These are phyloP conservation scores for Glonium stellatum DNA, from an alignment of 495 filamentous ascomycete genomes.

Conservation along the genomic window DNA sequence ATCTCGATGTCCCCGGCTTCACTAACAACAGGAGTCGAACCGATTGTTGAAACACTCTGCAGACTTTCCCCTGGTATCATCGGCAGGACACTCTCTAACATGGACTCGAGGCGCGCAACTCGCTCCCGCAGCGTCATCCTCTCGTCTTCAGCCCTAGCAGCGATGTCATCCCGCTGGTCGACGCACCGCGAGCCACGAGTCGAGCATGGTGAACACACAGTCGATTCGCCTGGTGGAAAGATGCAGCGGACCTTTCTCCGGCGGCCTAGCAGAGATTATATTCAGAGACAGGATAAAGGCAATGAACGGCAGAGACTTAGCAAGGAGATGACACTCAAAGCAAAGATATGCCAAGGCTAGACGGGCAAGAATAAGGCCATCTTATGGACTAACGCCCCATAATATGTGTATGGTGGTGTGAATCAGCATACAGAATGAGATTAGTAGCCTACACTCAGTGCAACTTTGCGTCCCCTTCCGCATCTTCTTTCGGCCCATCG, in stretches of 20 bases:
- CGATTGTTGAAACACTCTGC: background rate
- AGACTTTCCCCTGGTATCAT: background rate
- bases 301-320: no score
- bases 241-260: background rate
- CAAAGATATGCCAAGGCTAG: background rate
- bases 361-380: background rate
- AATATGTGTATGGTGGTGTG: no score
- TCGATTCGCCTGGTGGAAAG: background rate
- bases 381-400: no score
- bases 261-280: background rate
- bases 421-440: background rate
- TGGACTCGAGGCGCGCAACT: background rate
- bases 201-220: background rate
- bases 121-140: background rate
- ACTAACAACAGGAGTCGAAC: background rate
- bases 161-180: background rate
- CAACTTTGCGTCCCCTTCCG: background rate
- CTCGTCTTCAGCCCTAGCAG: background rate
- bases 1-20: background rate
- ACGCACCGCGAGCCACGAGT: background rate
- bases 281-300: no score
- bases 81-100: background rate
- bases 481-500: no score
- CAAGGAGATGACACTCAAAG: background rate
- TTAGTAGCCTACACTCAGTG: background rate